Evolutionary conservation across 805 yeast genomes (phyloP), one percentile per base, ranked within the genome.

Genomic region (Sugiyamaella boreocaroliniensis): DNA sequence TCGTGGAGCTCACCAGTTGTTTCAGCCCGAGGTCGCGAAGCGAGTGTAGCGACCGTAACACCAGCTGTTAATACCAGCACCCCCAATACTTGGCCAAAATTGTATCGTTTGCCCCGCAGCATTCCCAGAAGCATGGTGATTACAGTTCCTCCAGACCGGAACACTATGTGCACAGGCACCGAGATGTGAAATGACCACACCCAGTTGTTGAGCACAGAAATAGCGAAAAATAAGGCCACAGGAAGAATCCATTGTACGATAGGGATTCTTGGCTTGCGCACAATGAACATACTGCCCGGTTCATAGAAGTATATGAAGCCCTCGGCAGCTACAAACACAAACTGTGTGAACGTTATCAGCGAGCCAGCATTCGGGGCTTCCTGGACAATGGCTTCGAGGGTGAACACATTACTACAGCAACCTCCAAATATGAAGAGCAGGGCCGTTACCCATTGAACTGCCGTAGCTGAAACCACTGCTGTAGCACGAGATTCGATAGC

Each of bases 341-440:
- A 83, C 61, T 85, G 76, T 9, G 66, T 55, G 49, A 83, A 77
- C 0, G 92, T 85, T 10, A 85, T 69, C 12, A 82, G 65, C 19
- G 72, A 70, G 2, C 85, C 84, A 8, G 71, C 61, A 45, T 63
- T 63, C 1, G 77, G 65, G 20, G 54, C 56, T 12, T 57, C 59
- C 20, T 64, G 63, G 1, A 83, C 65, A 15, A 85, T 68, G 22
- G 72, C 64, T 63, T 86, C 93, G 48, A 85, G 67, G 0, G 85
- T 74, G 53, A 78, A 70, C 29, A 83, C 89, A 64, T 83, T 86
- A 32, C 81, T 69, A 63, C 93, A 86, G 64, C 93, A 85, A 2
- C 90, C 89, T 0, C 86, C 85, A 61, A 83, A 81, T 11, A 83
- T 78, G 32, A 78, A 68, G 10, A 61, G 51, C 5, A 68, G 50